Conservation (phyloP, 2,329 filamentous ascomycete species). For the Lachnellula subtilissima region DNA sequence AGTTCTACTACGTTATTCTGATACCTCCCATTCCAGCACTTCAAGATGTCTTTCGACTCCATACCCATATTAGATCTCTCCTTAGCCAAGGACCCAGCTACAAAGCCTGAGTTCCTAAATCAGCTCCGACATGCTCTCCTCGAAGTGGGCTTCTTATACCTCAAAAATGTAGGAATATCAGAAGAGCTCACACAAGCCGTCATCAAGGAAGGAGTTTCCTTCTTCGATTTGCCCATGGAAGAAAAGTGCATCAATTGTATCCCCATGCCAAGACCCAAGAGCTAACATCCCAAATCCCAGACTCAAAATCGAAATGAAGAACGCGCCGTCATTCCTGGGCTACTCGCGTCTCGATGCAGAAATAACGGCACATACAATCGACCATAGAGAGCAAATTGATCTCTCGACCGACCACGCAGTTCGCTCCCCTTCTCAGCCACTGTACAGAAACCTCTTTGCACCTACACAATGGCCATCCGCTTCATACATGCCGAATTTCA, state of each 20-base stretch:
- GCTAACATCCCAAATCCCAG: constrained; percentile 32
- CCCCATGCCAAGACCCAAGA: not conserved
- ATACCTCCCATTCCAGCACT: not conserved
- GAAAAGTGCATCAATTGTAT: constrained; percentile 57
- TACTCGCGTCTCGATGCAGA: constrained; percentile 63
- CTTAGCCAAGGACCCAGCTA: constrained; percentile 54
- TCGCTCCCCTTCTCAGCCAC: constrained; percentile 57
- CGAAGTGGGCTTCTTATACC: constrained; percentile 84
- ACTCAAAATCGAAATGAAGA: constrained; percentile 68
- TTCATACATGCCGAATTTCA: constrained; percentile 60
- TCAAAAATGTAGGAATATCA: constrained; percentile 72
- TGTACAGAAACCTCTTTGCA: constrained; percentile 71
- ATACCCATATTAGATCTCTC: constrained; percentile 76
- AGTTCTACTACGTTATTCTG: not conserved
- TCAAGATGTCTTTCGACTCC: constrained; percentile 52
- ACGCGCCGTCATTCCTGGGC: constrained; percentile 65
- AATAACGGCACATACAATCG: constrained; percentile 67
- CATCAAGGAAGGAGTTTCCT: constrained; percentile 61
- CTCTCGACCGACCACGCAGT: constrained; percentile 72
- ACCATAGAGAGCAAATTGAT: constrained; percentile 84
- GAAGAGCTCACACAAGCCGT: constrained; percentile 61
- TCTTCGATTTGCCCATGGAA: constrained; percentile 71
- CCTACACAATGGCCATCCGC: constrained; percentile 75
- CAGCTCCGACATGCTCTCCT: constrained; percentile 71
- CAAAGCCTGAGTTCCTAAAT: constrained; percentile 67